A percentile compares a stretch with the other conserved stretches of the same genome.
phyloP scores from a whole-genome alignment of 306 rosid species.

The Psophocarpus tetragonolobus region DNA sequence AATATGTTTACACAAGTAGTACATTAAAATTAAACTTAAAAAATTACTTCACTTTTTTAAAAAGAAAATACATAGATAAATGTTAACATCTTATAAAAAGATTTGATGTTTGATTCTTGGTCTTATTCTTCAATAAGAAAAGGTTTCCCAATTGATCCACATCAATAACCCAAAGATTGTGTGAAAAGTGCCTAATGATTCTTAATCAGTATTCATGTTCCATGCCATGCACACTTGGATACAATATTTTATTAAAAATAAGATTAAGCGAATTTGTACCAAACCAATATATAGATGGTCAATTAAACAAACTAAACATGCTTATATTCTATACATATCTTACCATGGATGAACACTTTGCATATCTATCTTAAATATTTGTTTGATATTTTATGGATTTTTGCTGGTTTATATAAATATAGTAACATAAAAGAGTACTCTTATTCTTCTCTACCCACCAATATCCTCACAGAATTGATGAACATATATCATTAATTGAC shows the following conservation, averaged over 20 bases:
- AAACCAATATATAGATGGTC: not conserved
- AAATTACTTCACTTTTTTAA: not conserved
- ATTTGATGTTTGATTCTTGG: not conserved
- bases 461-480: not conserved
- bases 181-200: not conserved
- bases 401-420: not conserved
- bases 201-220: not conserved
- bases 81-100: not conserved
- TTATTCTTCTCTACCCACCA: not conserved
- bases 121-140: not conserved
- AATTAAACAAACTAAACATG: not conserved
- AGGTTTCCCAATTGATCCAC: not conserved
- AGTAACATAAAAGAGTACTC: not conserved
- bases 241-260: not conserved
- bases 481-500: not conserved
- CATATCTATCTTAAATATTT: not conserved
- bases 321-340: not conserved
- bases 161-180: not conserved
- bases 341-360: not conserved
- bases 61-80: too few species aligned
- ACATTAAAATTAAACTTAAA: not conserved
- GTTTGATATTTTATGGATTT: not conserved
- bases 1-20: not conserved
- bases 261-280: not conserved
- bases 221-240: not conserved